Base-by-base conservation (phyloP, 768 basidiomycete genomes). In the Pisolithus marmoratus region DNA sequence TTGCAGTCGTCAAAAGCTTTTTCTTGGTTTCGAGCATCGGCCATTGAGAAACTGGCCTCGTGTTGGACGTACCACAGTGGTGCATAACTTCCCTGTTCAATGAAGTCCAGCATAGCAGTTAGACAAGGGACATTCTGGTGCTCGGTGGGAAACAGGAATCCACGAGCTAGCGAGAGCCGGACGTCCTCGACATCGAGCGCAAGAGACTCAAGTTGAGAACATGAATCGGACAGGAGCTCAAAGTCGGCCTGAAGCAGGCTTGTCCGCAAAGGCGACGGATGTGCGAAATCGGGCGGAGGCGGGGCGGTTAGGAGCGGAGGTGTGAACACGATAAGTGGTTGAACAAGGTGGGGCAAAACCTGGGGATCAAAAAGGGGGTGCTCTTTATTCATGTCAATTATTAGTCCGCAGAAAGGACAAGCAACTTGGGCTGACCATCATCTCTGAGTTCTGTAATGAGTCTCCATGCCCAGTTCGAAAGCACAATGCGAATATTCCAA, bases 1-100 rank as follows among this genome's bases (percentile, higher is more conserved):
- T 94, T 94, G 70, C 90, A 90, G 26, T 84, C 79, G 57, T 84
- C 82, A 55, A 94, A 87, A 2, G 78, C 76, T 63, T 86, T 86
- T 64, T 87, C 81, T 67, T 80, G 84, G 53, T 72, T 72, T 51
- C 87, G 81, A 42, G 71, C 60, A 36, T 82, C 83, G 8, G 71
- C 60, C 23, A 70, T 65, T 14, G 70, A 65, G 23, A 70, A 53
- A 47, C 64, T 60, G 11, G 62, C 61, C 20, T 68, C 64, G 14
- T 65, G 58, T 12, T 74, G 64, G 42, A 66, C 69, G 46, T 71
- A 70, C 90, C 90, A 92, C 23, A 80, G 72, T 4, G 79, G 72
- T 2, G 85, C 81, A 58, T 88, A 87, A 49, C 73, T 74, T 7
- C 84, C 90, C 49, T 74, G 69, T 54, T 91, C 90, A 50, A 92